phyloP scores from a whole-genome alignment of 2,329 filamentous ascomycete genomes.

The Triangularia verruculosa region DNA sequence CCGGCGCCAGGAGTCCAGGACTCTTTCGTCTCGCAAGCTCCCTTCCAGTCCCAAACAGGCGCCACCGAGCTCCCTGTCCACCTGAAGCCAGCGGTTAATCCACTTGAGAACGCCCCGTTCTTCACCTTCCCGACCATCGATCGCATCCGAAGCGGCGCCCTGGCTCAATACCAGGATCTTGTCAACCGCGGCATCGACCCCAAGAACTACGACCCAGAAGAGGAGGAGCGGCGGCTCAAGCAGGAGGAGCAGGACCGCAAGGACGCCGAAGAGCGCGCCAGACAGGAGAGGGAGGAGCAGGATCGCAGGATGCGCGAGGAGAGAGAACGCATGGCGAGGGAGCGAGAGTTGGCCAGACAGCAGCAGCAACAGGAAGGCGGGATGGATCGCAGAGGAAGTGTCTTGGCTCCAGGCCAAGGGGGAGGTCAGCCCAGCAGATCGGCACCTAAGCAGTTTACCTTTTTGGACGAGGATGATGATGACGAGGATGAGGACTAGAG shows the following conservation, averaged over 20 bases:
- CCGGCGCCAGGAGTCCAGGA: conserved; percentile 9
- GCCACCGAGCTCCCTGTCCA: conserved; percentile 47
- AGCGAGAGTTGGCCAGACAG: conserved; percentile 42
- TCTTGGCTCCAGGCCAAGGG: conserved; percentile 16
- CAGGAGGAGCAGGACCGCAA: conserved; percentile 51
- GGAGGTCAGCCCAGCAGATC: conserved; percentile 23
- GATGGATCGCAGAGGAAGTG: conserved; percentile 38
- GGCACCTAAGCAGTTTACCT: conserved; percentile 52
- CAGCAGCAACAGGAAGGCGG: background rate
- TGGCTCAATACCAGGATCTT: conserved; percentile 63
- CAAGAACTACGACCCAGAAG: conserved; percentile 56
- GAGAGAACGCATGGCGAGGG: conserved; percentile 44
- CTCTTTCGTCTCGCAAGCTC: conserved; percentile 21
- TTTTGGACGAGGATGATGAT: conserved; percentile 46
- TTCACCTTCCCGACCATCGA: conserved; percentile 74
- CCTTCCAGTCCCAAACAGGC: conserved; percentile 28
- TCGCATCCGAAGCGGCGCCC: conserved; percentile 64
- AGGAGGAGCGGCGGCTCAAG: conserved; percentile 48
- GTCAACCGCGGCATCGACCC: conserved; percentile 61
- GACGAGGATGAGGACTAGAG: conserved; percentile 48
- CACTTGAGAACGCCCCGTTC: conserved; percentile 58
- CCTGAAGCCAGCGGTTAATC: conserved; percentile 52
- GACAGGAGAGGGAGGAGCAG: conserved; percentile 34
- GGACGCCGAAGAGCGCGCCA: conserved; percentile 46
- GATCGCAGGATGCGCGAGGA: conserved; percentile 45